Conservation (phyloP, 129 eudicot species). For the Deinandra increscens region DNA sequence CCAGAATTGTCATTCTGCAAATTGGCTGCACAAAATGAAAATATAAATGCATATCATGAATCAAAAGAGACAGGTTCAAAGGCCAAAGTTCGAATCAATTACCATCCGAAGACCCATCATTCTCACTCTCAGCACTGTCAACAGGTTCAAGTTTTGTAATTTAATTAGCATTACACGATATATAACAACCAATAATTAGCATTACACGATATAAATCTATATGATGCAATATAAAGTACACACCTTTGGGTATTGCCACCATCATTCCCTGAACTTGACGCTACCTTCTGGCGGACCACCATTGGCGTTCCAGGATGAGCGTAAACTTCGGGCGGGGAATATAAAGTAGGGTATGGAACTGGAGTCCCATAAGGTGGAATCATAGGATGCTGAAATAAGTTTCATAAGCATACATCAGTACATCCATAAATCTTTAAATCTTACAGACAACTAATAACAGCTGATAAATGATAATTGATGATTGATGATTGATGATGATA, state of each 20-base stretch:
- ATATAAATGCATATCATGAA: background rate
- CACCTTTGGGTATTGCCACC: conserved; percentile 77
- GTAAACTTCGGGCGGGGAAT: conserved; percentile 76
- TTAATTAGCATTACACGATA: background rate
- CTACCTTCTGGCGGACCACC: conserved; percentile 54
- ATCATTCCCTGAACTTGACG: conserved; percentile 94
- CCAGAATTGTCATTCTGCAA: conserved; percentile 53
- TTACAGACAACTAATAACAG: background rate
- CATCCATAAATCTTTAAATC: background rate
- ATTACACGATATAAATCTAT: background rate
- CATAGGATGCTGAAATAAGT: conserved; percentile 66
- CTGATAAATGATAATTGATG: background rate
- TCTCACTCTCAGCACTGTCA: conserved; percentile 77
- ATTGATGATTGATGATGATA: background rate
- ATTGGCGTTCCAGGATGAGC: conserved; percentile 68
- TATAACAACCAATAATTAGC: background rate
- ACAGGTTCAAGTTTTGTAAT: background rate
- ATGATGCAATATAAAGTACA: background rate
- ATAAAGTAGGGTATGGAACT: conserved; percentile 81
- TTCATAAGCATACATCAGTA: background rate
- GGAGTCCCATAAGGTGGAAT: conserved; percentile 92
- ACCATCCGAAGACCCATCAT: conserved; percentile 85
- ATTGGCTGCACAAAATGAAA: conserved; percentile 47
- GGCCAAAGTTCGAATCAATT: conserved; percentile 18
- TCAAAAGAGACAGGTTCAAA: background rate